These are phyloP conservation scores for Spathaspora arborariae DNA, from an alignment of 805 yeast genomes.

Conservation along the genomic window DNA sequence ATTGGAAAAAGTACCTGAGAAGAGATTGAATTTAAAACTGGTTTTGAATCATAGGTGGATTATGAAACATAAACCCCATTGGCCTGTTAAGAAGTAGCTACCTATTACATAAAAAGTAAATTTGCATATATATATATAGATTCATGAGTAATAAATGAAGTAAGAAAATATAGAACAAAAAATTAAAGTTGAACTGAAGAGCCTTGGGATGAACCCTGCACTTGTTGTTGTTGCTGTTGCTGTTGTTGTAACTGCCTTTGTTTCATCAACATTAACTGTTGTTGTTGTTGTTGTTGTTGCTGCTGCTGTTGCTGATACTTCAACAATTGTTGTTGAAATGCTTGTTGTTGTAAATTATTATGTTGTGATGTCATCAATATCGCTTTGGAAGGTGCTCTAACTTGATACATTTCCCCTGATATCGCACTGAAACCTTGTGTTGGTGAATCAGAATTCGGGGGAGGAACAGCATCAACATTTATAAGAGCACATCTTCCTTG, in stretches of 20 bases:
- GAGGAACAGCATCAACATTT: slow-evolving; percentile 49
- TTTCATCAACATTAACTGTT: slow-evolving; percentile 24
- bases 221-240: slow-evolving; percentile 2
- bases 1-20: slow-evolving; percentile 63
- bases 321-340: slow-evolving; percentile 41
- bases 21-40: slow-evolving; percentile 57
- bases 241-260: slow-evolving; percentile 19
- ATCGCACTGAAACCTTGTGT: slow-evolving; percentile 51
- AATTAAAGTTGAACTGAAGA: not conserved
- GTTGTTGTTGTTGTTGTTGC: slow-evolving; percentile 35
- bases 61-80: slow-evolving; percentile 51
- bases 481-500: slow-evolving; percentile 78
- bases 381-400: slow-evolving; percentile 44
- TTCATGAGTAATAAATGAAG: not conserved
- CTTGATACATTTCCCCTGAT: slow-evolving; percentile 52
- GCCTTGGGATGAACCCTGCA: not conserved
- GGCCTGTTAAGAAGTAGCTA: slow-evolving; percentile 40
- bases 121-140: not conserved
- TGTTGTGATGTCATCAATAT: slow-evolving; percentile 39
- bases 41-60: slow-evolving; percentile 86
- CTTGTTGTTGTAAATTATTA: slow-evolving; percentile 40
- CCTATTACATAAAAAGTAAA: not conserved
- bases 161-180: not conserved
- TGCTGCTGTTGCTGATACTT: slow-evolving; percentile 38
- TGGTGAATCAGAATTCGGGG: slow-evolving; percentile 18